Conservation (phyloP, 305 asterid genomes). For the Fraxinus sp. region DNA sequence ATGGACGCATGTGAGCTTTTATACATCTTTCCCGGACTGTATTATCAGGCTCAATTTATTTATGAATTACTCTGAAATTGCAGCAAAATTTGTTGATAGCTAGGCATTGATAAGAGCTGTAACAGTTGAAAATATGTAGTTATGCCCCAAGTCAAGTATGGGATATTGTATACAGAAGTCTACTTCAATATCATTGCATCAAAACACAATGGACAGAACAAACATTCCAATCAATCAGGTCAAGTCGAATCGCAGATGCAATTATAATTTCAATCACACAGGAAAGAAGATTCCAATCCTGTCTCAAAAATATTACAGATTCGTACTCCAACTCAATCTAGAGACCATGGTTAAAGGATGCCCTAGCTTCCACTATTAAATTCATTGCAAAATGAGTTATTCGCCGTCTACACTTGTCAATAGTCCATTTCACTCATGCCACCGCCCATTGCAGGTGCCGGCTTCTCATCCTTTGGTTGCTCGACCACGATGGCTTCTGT, state of each 20-base stretch:
- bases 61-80: background rate
- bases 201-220: background rate
- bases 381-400: background rate
- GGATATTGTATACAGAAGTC: background rate
- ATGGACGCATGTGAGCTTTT: background rate
- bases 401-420: conserved; percentile 12
- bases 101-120: no score
- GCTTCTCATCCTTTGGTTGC: conserved; percentile 60
- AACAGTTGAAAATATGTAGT: background rate
- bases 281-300: conserved; percentile 18
- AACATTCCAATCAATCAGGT: background rate
- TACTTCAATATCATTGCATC: background rate
- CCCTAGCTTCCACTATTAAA: conserved; percentile 16
- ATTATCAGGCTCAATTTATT: background rate
- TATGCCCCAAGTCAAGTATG: background rate
- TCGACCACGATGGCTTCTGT: conserved; percentile 86
- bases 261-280: background rate
- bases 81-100: background rate
- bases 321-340: conserved; percentile 7
- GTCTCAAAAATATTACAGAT: conserved; percentile 19
- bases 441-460: conserved; percentile 59
- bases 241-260: background rate
- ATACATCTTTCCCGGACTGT: background rate
- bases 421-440: conserved; percentile 71
- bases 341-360: background rate